Evolutionary conservation across 495 filamentous ascomycete genomes (phyloP).

Genomic region (Talaromyces stipitatus): DNA sequence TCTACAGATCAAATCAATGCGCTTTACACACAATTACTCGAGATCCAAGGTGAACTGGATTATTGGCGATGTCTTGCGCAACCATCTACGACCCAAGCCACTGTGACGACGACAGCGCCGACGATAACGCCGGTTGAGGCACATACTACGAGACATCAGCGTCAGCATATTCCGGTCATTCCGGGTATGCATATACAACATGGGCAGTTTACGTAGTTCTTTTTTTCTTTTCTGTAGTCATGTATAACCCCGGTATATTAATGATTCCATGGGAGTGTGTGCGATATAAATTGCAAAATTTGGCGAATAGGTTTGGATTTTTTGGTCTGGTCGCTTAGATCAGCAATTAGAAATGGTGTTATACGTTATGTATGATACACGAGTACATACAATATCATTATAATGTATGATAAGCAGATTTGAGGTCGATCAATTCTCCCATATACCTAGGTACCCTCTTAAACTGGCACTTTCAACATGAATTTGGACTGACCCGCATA

Average conservation of each 20-base stretch:
- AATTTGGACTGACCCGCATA: background rate
- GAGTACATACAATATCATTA: background rate
- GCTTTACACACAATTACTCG: conserved; percentile 3
- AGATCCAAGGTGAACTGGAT: background rate
- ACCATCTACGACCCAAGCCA: background rate
- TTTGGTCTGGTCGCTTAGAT: background rate
- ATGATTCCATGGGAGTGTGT: background rate
- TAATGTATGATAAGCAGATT: background rate
- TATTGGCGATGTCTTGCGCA: conserved; percentile 6
- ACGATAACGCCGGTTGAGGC: background rate
- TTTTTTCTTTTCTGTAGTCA: background rate
- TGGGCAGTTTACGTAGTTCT: background rate
- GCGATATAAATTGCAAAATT: background rate
- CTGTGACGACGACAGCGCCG: background rate
- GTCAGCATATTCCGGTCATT: background rate
- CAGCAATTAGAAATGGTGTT: too few species aligned
- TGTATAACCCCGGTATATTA: too few species aligned
- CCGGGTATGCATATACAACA: background rate
- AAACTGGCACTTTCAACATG: too few species aligned
- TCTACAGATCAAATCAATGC: conserved; percentile 7
- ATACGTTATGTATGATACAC: background rate
- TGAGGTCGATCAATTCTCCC: too few species aligned
- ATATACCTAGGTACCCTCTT: too few species aligned
- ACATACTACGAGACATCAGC: background rate
- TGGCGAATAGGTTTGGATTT: background rate